These are phyloP conservation scores for Diplodia mutila DNA, from an alignment of 2,329 filamentous ascomycete species.

Conservation along the genomic window DNA sequence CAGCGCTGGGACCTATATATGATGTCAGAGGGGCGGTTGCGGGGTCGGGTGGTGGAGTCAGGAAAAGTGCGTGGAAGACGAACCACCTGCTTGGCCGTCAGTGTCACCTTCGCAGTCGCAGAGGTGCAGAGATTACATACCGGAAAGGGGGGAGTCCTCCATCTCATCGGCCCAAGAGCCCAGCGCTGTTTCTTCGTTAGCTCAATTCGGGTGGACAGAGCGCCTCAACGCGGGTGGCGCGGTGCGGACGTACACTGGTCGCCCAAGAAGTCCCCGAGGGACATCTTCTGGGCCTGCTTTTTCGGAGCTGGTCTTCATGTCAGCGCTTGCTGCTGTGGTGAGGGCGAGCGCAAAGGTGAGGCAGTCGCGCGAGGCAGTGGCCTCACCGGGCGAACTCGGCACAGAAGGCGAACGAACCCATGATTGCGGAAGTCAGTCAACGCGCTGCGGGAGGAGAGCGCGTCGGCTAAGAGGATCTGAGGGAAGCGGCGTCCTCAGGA, in stretches of 20 bases:
- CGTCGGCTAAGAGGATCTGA: slow-evolving; percentile 41
- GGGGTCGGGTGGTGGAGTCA: slow-evolving; percentile 25
- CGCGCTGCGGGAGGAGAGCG: slow-evolving; percentile 42
- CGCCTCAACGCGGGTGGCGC: slow-evolving; percentile 17
- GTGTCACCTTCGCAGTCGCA: neutral
- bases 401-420: slow-evolving; percentile 50
- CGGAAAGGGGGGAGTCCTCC: slow-evolving; percentile 77
- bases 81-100: slow-evolving; percentile 22
- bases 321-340: slow-evolving; percentile 43
- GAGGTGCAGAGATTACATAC: slow-evolving; percentile 56
- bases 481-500: slow-evolving; percentile 20
- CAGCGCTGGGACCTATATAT: slow-evolving; percentile 43
- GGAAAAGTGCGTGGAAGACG: slow-evolving; percentile 14
- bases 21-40: slow-evolving; percentile 24
- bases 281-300: slow-evolving; percentile 95
- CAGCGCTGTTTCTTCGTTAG: slow-evolving; percentile 57
- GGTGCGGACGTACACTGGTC: slow-evolving; percentile 73
- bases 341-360: neutral
- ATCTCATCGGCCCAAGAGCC: slow-evolving; percentile 99
- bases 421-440: slow-evolving; percentile 60
- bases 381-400: slow-evolving; percentile 31
- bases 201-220: slow-evolving; percentile 27
- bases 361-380: slow-evolving; percentile 22
- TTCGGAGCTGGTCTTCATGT: slow-evolving; percentile 73
- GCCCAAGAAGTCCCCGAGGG: slow-evolving; percentile 91